Percentiles rank a stretch among this genome's conserved stretches.
These are phyloP conservation scores for Gossypium turneri DNA, from an alignment of 345 rosid genomes.

Conservation along the genomic window DNA sequence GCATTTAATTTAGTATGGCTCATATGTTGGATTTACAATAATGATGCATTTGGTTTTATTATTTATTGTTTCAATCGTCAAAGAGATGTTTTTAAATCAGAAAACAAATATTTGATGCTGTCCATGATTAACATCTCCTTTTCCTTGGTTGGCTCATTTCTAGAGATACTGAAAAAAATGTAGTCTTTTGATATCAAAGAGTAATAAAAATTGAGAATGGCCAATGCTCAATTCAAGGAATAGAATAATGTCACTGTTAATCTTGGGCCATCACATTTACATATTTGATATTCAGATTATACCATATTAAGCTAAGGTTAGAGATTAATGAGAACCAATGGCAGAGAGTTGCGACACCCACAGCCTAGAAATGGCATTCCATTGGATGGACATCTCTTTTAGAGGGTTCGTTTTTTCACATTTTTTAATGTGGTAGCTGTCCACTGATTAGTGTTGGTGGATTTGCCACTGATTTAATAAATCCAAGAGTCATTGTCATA, in stretches of 20 bases:
- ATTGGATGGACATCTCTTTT: slow-evolving; percentile 32
- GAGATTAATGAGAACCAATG: slow-evolving; percentile 23
- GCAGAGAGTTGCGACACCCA: slow-evolving; percentile 30
- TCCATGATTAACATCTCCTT: no score
- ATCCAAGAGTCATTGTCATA: slow-evolving; percentile 19
- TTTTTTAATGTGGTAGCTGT: background rate
- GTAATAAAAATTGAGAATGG: background rate
- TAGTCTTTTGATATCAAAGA: no score
- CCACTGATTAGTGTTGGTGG: slow-evolving; percentile 30
- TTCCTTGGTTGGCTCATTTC: no score
- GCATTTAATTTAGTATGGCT: background rate
- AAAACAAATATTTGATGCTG: no score
- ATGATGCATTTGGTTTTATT: background rate
- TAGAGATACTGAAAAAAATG: no score
- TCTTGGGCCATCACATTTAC: background rate
- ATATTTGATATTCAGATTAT: background rate
- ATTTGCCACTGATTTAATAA: slow-evolving; percentile 14
- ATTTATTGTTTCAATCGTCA: background rate
- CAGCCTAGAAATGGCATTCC: slow-evolving; percentile 41
- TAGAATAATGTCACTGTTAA: background rate
- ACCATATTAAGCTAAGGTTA: slow-evolving; percentile 11
- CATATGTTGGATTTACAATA: slow-evolving; percentile 14
- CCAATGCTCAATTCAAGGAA: slow-evolving; percentile 8
- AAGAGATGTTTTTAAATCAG: no score
- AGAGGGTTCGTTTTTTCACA: background rate